Evolutionary conservation across 371 early-diverging fungal species (phyloP).

Genomic region (Lichtheimia ramosa): DNA sequence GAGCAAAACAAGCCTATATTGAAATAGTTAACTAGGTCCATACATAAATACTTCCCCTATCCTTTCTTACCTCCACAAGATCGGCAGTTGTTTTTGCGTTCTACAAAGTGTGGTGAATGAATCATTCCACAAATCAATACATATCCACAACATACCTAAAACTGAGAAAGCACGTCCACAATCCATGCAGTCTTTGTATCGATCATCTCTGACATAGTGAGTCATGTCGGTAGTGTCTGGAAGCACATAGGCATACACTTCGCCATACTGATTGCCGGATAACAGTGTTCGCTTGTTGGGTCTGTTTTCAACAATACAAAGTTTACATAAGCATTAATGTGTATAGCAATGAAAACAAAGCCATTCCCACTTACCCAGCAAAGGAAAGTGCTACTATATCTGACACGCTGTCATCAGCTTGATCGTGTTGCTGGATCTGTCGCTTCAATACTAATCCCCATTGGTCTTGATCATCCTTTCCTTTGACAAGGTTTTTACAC

Average conservation of each 20-base stretch:
- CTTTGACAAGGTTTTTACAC: constrained; percentile 36
- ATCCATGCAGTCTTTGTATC: constrained; percentile 56
- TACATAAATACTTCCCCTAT: not conserved
- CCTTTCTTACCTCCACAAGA: constrained; percentile 42
- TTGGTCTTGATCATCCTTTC: constrained; percentile 24
- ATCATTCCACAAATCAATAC: not conserved
- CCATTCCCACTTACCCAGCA: constrained; percentile 35
- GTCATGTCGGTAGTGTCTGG: constrained; percentile 70
- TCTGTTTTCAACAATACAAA: not conserved
- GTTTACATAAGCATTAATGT: too few relatives aligned
- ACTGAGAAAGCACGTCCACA: constrained; percentile 61
- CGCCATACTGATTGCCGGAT: constrained; percentile 62
- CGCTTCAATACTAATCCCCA: constrained; percentile 36
- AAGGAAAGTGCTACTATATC: constrained; percentile 50
- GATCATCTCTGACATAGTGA: constrained; percentile 64
- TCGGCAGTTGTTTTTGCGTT: constrained; percentile 41
- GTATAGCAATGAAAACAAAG: too few relatives aligned
- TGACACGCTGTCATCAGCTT: constrained; percentile 8
- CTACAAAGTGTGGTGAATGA: constrained; percentile 14
- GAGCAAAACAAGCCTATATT: constrained; percentile 33
- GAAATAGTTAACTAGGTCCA: not conserved
- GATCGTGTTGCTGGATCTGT: constrained; percentile 28
- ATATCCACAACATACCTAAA: constrained; percentile 38
- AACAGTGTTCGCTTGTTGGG: constrained; percentile 57
- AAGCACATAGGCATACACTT: constrained; percentile 62